Percentiles rank a stretch among this genome's conserved stretches.
phyloP scores from a whole-genome alignment of 1,284 basidiomycete genomes.

The Papiliotrema fonsecae region DNA sequence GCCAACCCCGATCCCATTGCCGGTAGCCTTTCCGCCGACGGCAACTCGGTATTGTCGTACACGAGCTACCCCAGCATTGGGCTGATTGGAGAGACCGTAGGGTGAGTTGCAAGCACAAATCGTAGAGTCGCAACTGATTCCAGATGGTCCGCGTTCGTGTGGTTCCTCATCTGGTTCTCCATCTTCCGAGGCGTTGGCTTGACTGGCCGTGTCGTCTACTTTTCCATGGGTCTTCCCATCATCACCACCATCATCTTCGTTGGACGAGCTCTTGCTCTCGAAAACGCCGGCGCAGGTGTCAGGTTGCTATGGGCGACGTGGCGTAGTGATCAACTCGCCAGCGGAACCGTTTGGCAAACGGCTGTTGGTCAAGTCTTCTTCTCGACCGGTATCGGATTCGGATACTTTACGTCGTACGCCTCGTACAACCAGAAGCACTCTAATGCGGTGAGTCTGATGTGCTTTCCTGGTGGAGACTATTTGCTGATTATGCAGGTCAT shows the following conservation, averaged over 20 bases:
- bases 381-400: conserved; percentile 25
- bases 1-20: conserved; percentile 13
- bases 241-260: conserved; percentile 26
- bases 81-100: conserved; percentile 20
- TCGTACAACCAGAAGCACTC: conserved; percentile 25
- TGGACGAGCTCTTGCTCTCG: conserved; percentile 15
- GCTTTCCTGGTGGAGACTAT: background rate
- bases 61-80: conserved; percentile 10
- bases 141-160: conserved; percentile 3
- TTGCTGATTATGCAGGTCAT: conserved; percentile 9
- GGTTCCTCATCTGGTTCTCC: conserved; percentile 8
- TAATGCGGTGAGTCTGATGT: conserved; percentile 10
- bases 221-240: conserved; percentile 27
- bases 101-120: conserved; percentile 13
- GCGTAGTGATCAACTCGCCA: conserved; percentile 10
- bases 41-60: conserved; percentile 9
- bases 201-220: conserved; percentile 23
- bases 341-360: conserved; percentile 18
- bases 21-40: conserved; percentile 3
- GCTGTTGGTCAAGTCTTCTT: conserved; percentile 26
- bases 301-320: conserved; percentile 22
- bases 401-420: conserved; percentile 25
- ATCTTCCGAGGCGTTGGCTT: conserved; percentile 22
- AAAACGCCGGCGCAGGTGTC: conserved; percentile 18
- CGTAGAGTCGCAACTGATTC: background rate